Base-by-base conservation (phyloP, 2,329 filamentous ascomycete genomes). In the Sphaerulina musiva region DNA sequence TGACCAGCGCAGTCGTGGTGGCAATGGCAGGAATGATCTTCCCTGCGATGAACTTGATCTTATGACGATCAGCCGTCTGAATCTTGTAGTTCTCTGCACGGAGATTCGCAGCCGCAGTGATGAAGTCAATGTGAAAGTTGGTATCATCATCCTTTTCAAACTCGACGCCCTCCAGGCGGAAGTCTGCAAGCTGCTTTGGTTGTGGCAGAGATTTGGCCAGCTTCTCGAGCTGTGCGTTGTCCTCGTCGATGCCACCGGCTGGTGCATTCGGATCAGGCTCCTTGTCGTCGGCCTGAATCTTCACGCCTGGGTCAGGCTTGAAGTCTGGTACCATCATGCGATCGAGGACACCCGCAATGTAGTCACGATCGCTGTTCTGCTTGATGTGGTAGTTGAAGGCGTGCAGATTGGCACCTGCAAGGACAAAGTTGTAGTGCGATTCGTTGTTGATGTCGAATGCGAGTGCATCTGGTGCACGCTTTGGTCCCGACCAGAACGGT, bases 11-110 rank as follows among this genome's bases (percentile, higher is more conserved):
- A 2, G 93, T 98, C 0, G 93, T 97, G 2, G 93, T 98, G 43
- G 93, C 93, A 72, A 98, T 98, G 44, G 93, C 93, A 20, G 93
- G 93, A 62, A 98, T 98, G 64, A 98, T 98, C 81, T 98, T 98
- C 71, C 93, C 93, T 32, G 93, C 95, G 69, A 98, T 98, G 73
- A 98, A 97, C 78, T 98, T 98, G 58, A 92, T 98, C 84, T 93
- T 95, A 80, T 96, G 93, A 58, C 89, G 82, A 69, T 98, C 92
- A 0, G 93, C 91, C 60, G 84, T 81, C 67, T 89, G 83, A 63
- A 98, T 98, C 72, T 93, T 95, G 81, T 98, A 98, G 76, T 98
- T 98, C 73, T 95, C 87, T 0, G 93, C 93, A 56, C 95, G 88
- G 56, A 98, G 78, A 71, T 98, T 98, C 77, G 91, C 96, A 61